These are phyloP conservation scores for Pochonia chlamydosporia DNA, from an alignment of 2,329 filamentous ascomycete genomes.

Conservation along the genomic window DNA sequence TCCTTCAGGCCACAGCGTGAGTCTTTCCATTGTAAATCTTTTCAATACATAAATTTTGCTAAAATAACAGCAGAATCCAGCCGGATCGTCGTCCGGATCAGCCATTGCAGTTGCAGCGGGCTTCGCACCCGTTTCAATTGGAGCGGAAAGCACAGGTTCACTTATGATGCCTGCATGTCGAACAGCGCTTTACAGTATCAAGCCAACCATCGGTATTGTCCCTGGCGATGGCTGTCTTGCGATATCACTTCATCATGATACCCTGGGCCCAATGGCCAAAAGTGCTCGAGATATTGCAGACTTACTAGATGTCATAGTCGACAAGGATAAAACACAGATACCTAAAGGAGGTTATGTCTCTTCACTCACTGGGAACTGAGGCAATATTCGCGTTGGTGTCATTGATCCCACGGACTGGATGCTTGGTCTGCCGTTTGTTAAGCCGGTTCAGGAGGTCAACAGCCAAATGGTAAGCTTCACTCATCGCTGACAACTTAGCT, in stretches of 20 bases:
- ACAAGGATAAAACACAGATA: not conserved
- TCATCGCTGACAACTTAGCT: no score
- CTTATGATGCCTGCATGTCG: not conserved
- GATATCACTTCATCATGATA: not conserved
- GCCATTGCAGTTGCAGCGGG: conserved; percentile 6
- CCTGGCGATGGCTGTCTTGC: not conserved
- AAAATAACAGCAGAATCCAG: conserved; percentile 1
- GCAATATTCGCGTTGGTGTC: not conserved
- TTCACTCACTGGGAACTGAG: not conserved
- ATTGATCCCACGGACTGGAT: not conserved
- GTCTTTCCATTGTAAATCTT: not conserved
- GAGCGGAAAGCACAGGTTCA: not conserved
- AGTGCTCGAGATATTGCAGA: not conserved
- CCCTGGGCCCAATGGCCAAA: not conserved
- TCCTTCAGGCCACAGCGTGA: not conserved
- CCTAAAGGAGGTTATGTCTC: not conserved
- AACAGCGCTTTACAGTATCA: not conserved
- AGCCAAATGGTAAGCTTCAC: no score
- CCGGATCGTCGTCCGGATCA: conserved; percentile 7
- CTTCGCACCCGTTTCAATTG: conserved; percentile 5
- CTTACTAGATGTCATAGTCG: not conserved
- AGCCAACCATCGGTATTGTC: not conserved
- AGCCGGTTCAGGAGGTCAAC: no score
- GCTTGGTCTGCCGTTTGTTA: no score
- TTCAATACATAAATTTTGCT: not conserved